Conservation (phyloP, 371 early-diverging fungal species). For the Apophysomyces elegans region DNA sequence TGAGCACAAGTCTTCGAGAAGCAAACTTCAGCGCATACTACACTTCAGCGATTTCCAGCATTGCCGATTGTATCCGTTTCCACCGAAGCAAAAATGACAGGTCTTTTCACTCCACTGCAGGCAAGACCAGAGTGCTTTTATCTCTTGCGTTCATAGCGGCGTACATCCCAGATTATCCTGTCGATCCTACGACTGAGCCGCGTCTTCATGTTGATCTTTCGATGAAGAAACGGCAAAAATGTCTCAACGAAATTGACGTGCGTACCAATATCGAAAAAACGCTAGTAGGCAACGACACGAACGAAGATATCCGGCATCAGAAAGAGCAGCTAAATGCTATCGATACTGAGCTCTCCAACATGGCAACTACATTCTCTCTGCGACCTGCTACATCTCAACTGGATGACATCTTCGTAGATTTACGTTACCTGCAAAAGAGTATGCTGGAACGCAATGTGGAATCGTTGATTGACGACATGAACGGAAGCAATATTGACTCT, state of each 20-base stretch:
- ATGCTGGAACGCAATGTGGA: slow-evolving; percentile 61
- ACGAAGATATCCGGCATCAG: slow-evolving; percentile 42
- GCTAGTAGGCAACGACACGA: slow-evolving; percentile 63
- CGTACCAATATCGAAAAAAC: slow-evolving; percentile 60
- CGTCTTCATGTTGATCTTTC: slow-evolving; percentile 65
- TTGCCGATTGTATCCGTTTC: slow-evolving; percentile 22
- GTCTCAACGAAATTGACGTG: slow-evolving; percentile 55
- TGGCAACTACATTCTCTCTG: slow-evolving; percentile 58
- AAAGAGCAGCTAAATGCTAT: slow-evolving; percentile 22
- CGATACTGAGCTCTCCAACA: slow-evolving; percentile 38
- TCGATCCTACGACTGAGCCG: slow-evolving; percentile 78
- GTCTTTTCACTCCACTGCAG: slow-evolving; percentile 33
- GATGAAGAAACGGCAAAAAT: slow-evolving; percentile 43
- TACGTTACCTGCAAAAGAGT: slow-evolving; percentile 70
- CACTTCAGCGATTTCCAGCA: slow-evolving; percentile 20
- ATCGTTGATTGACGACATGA: slow-evolving; percentile 50
- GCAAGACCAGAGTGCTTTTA: slow-evolving; percentile 61
- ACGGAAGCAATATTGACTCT: slow-evolving; percentile 27
- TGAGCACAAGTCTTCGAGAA: slow-evolving; percentile 14
- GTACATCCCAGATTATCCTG: slow-evolving; percentile 77
- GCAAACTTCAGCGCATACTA: slow-evolving; percentile 29
- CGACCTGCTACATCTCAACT: slow-evolving; percentile 77
- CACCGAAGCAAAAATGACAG: slow-evolving; percentile 24
- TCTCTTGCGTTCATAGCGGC: slow-evolving; percentile 65
- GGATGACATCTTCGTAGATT: slow-evolving; percentile 75